Conservation (phyloP, 83 land plant genomes). For the Picea abies region DNA sequence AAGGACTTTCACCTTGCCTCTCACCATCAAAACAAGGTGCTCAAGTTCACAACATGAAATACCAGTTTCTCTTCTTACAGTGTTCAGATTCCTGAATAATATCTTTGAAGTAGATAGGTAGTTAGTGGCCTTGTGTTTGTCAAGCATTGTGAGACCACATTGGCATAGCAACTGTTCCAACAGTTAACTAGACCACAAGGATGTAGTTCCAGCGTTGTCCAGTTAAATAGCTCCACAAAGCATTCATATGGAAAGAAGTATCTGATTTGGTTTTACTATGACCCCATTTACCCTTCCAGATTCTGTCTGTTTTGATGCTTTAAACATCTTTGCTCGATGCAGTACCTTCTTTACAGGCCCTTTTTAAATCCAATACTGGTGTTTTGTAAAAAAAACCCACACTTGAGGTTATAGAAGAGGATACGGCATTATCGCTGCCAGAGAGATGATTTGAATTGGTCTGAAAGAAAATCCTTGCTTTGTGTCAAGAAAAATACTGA, state of each 20-base stretch:
- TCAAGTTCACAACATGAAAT: constrained; percentile 88
- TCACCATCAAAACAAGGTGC: constrained; percentile 55
- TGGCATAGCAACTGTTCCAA: constrained; percentile 84
- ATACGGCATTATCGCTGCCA: neutral
- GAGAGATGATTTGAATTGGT: neutral
- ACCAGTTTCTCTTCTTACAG: constrained; percentile 64
- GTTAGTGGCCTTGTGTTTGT: constrained; percentile 76
- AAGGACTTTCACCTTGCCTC: constrained; percentile 53
- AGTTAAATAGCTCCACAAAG: constrained; percentile 13
- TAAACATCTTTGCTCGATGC: neutral
- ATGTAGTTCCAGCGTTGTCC: neutral
- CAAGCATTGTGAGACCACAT: constrained; percentile 86
- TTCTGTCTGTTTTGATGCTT: constrained; percentile 9
- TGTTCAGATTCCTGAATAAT: constrained; percentile 21
- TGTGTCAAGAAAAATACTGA: neutral
- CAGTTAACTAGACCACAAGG: no score
- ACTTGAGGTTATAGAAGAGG: neutral
- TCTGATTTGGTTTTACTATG: neutral
- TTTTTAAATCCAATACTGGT: constrained; percentile 1
- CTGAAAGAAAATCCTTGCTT: neutral
- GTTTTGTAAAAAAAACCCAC: neutral
- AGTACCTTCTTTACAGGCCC: constrained; percentile 12
- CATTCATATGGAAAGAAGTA: constrained; percentile 11
- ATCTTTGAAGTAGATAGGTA: constrained; percentile 48
- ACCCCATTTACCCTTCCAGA: neutral